Base-by-base conservation (phyloP, 176 grass and related monocot genomes). In the Carex scoparia region DNA sequence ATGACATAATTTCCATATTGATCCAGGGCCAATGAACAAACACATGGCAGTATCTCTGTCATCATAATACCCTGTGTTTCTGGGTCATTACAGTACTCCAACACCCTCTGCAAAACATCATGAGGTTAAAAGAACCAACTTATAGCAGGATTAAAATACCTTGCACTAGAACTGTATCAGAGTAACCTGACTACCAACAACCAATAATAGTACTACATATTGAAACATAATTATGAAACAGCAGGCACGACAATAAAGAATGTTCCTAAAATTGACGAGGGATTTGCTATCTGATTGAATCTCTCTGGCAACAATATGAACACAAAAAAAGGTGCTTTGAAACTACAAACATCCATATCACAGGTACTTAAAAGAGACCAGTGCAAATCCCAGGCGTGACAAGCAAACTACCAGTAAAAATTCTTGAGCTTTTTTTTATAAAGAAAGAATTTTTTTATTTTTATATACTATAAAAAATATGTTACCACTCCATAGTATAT, bases 1-100 rank as follows among this genome's bases (percentile, higher is more conserved):
- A 99, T 95, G 81, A 99, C 96, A 88, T 99, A 99, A 88, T 99
- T 99, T 6, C 93, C 96, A 89, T 95, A 99, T 85, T 99, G 96
- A 48, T 99, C 96, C 59, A 92, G 88, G 78, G 96, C 92, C 79
- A 99, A 91, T 71, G 65, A 79, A 84, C 90, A 85, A 62, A 99
- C 91, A 85, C 71, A 91, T n/a, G 91, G 88, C 93, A 95, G 90
- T 56, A 99, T 95, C 87, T 99, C 96, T 64, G 88, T 88, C 96
- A 99, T 99, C 96, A 99, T 92, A 56, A 90, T 88, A 9, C 83
- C 88, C 77, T 99, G 93, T 4, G 96, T 99, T 85, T 80, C 88
- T 81, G 89, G 86, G 87, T 99, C 93, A 28, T 94, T 49, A 89
- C 96, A 95, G 81, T 99, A 88, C 85, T 99, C 96, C 87, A 99